Conservation (phyloP, 495 filamentous ascomycete species). For the Neurospora sp. region DNA sequence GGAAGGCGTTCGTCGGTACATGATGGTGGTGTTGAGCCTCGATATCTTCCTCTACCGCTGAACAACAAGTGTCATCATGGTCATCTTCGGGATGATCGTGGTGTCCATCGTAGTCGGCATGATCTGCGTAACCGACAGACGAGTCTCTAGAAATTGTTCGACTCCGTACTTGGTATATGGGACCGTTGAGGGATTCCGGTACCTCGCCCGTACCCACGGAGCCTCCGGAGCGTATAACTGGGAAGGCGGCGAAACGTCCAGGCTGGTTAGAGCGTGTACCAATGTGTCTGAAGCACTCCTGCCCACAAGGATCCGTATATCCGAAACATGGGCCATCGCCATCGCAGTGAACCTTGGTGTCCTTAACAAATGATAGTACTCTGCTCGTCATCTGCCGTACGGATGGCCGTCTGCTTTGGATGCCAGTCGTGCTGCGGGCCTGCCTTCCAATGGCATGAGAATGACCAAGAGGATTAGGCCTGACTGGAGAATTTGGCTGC, state of each 20-base stretch:
- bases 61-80: conserved; percentile 20
- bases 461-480: conserved; percentile 1
- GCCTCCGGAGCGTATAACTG: not conserved
- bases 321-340: conserved; percentile 71
- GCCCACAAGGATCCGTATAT: conserved; percentile 74
- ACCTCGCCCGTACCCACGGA: not conserved
- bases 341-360: conserved; percentile 60
- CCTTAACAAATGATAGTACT: conserved; percentile 55
- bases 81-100: conserved; percentile 13
- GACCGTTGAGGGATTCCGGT: not conserved
- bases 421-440: not conserved
- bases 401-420: conserved; percentile 32
- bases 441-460: conserved; percentile 1
- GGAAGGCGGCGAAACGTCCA: conserved; percentile 15
- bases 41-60: conserved; percentile 23
- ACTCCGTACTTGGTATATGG: not conserved
- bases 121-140: not conserved
- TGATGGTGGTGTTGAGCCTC: conserved; percentile 76
- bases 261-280: conserved; percentile 15
- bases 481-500: not conserved
- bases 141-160: not conserved
- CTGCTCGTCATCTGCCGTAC: conserved; percentile 36
- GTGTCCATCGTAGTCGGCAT: conserved; percentile 1
- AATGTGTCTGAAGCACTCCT: conserved; percentile 61
- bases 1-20: conserved; percentile 88